A percentile compares a stretch with the other conserved stretches of the same genome.
phyloP scores from a whole-genome alignment of 169 alveolate genomes.

The Plasmodium vivax region DNA sequence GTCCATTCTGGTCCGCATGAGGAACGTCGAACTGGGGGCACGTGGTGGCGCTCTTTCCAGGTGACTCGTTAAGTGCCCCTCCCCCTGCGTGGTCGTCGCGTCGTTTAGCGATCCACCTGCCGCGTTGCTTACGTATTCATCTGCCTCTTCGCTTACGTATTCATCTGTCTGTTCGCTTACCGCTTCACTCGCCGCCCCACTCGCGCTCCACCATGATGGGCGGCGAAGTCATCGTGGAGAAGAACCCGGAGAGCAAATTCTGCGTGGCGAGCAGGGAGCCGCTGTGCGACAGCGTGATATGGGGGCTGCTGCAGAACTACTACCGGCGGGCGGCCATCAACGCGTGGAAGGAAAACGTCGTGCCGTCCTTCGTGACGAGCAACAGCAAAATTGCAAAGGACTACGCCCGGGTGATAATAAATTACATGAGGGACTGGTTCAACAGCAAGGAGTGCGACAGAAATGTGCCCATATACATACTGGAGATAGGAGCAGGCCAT shows the following conservation, averaged over 20 bases:
- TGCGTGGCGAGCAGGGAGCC: constrained; percentile 80
- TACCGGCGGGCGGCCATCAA: constrained; percentile 84
- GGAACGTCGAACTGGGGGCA: not conserved
- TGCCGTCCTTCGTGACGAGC: constrained; percentile 88
- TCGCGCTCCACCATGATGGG: constrained; percentile 59
- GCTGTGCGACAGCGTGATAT: constrained; percentile 84
- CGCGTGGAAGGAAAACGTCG: constrained; percentile 88
- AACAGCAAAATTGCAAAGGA: constrained; percentile 86
- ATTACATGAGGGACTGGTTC: constrained; percentile 84
- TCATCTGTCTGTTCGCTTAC: not conserved
- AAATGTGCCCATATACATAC: constrained; percentile 76
- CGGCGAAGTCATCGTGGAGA: constrained; percentile 87
- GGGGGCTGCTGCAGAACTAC: constrained; percentile 85
- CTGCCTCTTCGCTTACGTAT: no score
- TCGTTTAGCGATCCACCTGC: not conserved
- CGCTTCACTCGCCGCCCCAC: not conserved
- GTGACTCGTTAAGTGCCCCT: not conserved
- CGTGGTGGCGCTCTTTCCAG: not conserved
- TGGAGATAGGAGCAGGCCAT: constrained; percentile 89
- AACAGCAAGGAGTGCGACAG: constrained; percentile 74
- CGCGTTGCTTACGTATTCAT: not conserved
- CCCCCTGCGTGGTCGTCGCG: not conserved
- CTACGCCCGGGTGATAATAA: constrained; percentile 85
- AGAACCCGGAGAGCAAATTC: constrained; percentile 82
- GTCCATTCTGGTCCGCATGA: not conserved